A percentile compares a stretch with the other conserved stretches of the same genome.
Conservation (phyloP, 768 basidiomycete genomes). For the Rhodotorula sphaerocarpa region DNA sequence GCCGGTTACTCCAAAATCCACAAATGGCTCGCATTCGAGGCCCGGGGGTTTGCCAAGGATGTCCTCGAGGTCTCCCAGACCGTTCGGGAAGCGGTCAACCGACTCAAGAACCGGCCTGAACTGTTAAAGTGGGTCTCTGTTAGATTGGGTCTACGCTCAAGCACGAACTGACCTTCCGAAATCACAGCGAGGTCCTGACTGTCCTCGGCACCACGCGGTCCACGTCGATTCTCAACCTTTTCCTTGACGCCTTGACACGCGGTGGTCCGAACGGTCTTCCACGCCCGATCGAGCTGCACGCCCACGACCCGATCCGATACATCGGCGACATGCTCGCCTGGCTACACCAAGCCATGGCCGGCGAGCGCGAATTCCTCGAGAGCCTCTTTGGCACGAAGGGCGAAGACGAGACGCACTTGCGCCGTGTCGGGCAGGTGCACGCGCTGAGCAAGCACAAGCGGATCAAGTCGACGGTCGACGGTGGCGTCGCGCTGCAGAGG, state of each 20-base stretch:
- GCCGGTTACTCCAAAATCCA: conserved; percentile 81
- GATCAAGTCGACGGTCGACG: conserved; percentile 53
- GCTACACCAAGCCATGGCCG: conserved; percentile 93
- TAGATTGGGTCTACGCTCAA: neutral
- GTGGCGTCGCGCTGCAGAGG: conserved; percentile 41
- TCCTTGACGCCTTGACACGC: conserved; percentile 72
- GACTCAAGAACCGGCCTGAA: conserved; percentile 70
- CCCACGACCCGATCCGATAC: conserved; percentile 92
- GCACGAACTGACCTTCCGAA: conserved; percentile 35
- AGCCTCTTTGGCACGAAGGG: conserved; percentile 64
- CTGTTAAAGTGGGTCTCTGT: conserved; percentile 56
- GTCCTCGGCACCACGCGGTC: conserved; percentile 75
- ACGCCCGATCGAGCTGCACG: conserved; percentile 91
- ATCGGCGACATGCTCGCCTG: conserved; percentile 98
- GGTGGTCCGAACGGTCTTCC: conserved; percentile 66
- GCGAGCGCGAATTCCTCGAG: conserved; percentile 89
- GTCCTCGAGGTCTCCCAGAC: conserved; percentile 57
- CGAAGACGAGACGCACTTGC: conserved; percentile 46
- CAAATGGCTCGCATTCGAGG: conserved; percentile 76
- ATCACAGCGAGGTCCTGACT: conserved; percentile 60
- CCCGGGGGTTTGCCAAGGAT: conserved; percentile 56
- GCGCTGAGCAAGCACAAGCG: conserved; percentile 42
- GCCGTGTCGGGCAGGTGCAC: conserved; percentile 57
- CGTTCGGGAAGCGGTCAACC: conserved; percentile 63
- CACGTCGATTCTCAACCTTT: conserved; percentile 65